A percentile compares a stretch with the other conserved stretches of the same genome.
phyloP scores from a whole-genome alignment of 305 asterid species.

The Rubia balearica region DNA sequence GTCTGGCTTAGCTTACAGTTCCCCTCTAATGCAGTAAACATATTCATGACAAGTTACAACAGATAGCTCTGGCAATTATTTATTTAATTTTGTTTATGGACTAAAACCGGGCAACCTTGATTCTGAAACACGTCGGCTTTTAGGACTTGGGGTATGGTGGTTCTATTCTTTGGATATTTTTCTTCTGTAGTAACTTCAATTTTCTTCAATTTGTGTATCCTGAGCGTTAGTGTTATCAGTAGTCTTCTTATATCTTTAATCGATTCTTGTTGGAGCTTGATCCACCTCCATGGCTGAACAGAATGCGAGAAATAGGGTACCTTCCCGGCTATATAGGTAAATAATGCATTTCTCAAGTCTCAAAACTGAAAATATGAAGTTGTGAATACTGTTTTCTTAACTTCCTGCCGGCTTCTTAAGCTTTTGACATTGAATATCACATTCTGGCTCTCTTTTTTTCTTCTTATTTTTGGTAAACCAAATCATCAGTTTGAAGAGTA shows the following conservation, averaged over 20 bases:
- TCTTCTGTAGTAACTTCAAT: too few relatives aligned
- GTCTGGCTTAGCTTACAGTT: neutral
- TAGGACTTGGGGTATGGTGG: constrained; percentile 72
- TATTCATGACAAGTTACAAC: too few relatives aligned
- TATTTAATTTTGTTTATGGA: constrained; percentile 33
- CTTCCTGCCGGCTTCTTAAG: neutral
- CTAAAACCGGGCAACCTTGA: constrained; percentile 79
- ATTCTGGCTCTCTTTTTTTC: neutral
- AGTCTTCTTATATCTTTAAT: constrained; percentile 14
- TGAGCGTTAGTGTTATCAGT: neutral
- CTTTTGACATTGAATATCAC: neutral
- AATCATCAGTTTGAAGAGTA: too few relatives aligned
- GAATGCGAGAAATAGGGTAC: constrained; percentile 94
- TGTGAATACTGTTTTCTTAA: neutral
- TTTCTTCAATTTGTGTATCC: neutral
- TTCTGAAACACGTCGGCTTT: constrained; percentile 58
- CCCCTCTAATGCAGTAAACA: neutral
- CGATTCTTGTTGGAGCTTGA: constrained; percentile 55
- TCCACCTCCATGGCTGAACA: constrained; percentile 98
- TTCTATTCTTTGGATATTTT: neutral
- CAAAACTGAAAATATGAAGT: neutral
- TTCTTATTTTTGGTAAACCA: neutral
- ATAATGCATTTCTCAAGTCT: constrained; percentile 1
- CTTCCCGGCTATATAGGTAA: constrained; percentile 99
- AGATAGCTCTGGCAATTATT: neutral